A percentile compares a stretch with the other conserved stretches of the same genome.
These are phyloP conservation scores for Entomortierella chlamydospora DNA, from an alignment of 192 early-diverging fungal genomes.

Conservation along the genomic window DNA sequence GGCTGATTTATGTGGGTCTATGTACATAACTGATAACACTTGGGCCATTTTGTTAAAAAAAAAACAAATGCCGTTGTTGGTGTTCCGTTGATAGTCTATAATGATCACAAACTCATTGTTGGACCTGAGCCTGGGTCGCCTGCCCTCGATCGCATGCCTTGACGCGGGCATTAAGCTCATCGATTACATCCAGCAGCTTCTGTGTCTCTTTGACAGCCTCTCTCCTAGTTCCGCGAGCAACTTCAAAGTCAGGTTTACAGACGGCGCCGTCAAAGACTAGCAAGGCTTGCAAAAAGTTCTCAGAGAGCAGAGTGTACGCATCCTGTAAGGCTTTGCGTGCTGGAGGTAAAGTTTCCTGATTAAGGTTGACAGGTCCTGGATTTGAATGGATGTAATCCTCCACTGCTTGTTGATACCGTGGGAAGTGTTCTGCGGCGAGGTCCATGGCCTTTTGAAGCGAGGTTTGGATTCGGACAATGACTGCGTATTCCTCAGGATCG, in stretches of 20 bases:
- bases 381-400: constrained; percentile 24
- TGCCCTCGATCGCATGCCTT: constrained; percentile 54
- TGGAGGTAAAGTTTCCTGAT: constrained; percentile 18
- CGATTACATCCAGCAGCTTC: constrained; percentile 78
- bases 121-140: too few relatives aligned
- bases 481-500: constrained; percentile 62
- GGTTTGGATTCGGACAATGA: constrained; percentile 58
- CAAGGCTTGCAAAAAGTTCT: constrained; percentile 81
- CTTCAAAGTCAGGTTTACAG: constrained; percentile 74
- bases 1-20: too few relatives aligned
- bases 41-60: too few relatives aligned
- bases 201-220: constrained; percentile 80
- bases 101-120: neutral
- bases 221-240: constrained; percentile 74
- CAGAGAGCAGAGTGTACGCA: constrained; percentile 69
- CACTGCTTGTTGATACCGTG: constrained; percentile 28
- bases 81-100: neutral
- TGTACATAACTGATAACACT: too few relatives aligned
- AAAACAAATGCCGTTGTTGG: too few relatives aligned
- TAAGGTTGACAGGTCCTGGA: constrained; percentile 48
- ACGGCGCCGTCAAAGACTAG: constrained; percentile 80
- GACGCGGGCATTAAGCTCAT: constrained; percentile 71
- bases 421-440: constrained; percentile 31
- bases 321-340: constrained; percentile 64
- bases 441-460: constrained; percentile 46